Evolutionary conservation across 768 basidiomycete genomes (phyloP).

Genomic region (Mycena latifolia): DNA sequence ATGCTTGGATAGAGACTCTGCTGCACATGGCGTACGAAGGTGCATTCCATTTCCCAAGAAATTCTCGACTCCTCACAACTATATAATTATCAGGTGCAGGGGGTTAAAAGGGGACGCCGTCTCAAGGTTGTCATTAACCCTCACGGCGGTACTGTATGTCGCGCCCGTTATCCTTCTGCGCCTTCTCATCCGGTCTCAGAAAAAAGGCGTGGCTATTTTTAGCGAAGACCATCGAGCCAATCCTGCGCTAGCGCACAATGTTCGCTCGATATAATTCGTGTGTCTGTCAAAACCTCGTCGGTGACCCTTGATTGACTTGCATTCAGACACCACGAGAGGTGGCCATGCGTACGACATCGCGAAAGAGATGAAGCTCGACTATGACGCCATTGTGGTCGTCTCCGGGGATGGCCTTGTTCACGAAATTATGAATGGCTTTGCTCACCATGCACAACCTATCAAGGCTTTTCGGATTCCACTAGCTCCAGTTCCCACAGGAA

Average conservation of each 20-base stretch:
- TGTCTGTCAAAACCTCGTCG: conserved; percentile 40
- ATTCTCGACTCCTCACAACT: neutral
- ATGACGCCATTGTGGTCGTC: conserved; percentile 79
- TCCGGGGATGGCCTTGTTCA: conserved; percentile 90
- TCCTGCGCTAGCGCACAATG: conserved; percentile 78
- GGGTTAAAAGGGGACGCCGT: conserved; percentile 64
- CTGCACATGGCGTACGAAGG: conserved; percentile 76
- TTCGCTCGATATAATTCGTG: conserved; percentile 71
- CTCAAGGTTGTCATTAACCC: conserved; percentile 86
- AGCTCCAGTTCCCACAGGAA: conserved; percentile 85
- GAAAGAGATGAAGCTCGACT: conserved; percentile 66
- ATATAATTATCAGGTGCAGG: conserved; percentile 48
- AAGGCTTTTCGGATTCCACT: conserved; percentile 78
- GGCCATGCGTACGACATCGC: conserved; percentile 79
- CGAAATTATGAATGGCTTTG: conserved; percentile 88
- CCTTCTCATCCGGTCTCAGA: conserved; percentile 53
- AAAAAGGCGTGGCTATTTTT: conserved; percentile 69
- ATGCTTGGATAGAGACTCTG: conserved; percentile 67
- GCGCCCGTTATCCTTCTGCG: conserved; percentile 5
- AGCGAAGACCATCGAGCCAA: conserved; percentile 73
- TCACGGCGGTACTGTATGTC: conserved; percentile 77
- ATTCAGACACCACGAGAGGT: conserved; percentile 70
- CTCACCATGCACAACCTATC: conserved; percentile 68
- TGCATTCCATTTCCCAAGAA: conserved; percentile 40
- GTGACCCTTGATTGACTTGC: conserved; percentile 12